Conservation (phyloP, 225 moss, liverwort and hornwort species). For the Bryum argenteum region DNA sequence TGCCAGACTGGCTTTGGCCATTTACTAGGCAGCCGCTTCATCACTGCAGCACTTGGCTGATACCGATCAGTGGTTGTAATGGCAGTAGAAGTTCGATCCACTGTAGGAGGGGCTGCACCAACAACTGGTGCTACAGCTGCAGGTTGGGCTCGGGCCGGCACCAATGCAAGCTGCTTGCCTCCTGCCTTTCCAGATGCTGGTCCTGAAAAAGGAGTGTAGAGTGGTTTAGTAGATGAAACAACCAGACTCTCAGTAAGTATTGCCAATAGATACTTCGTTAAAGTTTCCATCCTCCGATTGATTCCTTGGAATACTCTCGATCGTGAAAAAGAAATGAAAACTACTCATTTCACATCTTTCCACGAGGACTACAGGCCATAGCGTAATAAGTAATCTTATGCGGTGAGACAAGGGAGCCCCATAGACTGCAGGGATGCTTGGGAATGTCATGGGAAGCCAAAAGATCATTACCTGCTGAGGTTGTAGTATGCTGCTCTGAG, state of each 20-base stretch:
- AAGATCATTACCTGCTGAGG: constrained; percentile 35
- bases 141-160: constrained; percentile 58
- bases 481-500: constrained; percentile 45
- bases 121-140: constrained; percentile 63
- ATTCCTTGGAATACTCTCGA: background rate
- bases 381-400: background rate
- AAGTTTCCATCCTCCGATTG: background rate
- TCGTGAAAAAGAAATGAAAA: background rate
- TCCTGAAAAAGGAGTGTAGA: constrained; percentile 32
- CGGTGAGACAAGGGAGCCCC: background rate
- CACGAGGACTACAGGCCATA: background rate
- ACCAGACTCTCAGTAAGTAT: background rate
- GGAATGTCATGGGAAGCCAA: background rate
- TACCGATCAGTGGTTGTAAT: constrained; percentile 73
- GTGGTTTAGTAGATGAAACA: constrained; percentile 4
- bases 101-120: constrained; percentile 50
- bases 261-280: background rate
- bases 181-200: constrained; percentile 51
- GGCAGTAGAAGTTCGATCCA: constrained; percentile 54
- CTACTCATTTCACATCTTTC: constrained; percentile 1
- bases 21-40: constrained; percentile 96
- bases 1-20: constrained; percentile 99
- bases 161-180: constrained; percentile 68
- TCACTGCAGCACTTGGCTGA: constrained; percentile 91
- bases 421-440: background rate